phyloP scores from a whole-genome alignment of 2,329 filamentous ascomycete species.

The Cercospora sp. region DNA sequence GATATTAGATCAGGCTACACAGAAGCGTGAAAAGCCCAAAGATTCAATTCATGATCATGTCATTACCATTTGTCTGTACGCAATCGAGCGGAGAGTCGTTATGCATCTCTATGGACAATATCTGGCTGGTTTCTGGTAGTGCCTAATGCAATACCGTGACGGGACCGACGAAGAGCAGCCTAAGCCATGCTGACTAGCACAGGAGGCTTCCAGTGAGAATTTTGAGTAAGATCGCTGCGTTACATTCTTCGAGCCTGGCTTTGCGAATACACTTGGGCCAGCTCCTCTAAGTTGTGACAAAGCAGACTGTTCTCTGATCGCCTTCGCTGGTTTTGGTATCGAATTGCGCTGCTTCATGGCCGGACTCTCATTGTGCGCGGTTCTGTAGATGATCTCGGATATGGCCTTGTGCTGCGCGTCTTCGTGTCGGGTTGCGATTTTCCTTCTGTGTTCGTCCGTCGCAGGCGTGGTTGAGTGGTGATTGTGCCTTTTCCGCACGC shows the following conservation, averaged over 20 bases:
- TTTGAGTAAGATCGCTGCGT: neutral
- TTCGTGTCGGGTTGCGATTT: neutral
- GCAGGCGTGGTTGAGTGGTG: neutral
- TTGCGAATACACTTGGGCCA: neutral
- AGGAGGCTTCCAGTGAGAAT: neutral
- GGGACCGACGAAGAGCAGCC: neutral
- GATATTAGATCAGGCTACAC: neutral
- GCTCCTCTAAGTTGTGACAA: neutral
- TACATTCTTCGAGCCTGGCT: neutral
- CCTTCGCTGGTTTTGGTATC: neutral
- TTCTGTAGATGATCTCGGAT: neutral
- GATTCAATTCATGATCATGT: neutral
- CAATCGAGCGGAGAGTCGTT: neutral
- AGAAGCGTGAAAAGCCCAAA: neutral
- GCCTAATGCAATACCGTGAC: neutral
- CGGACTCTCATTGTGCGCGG: neutral
- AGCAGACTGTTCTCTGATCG: neutral
- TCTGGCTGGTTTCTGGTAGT: neutral
- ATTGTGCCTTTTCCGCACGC: neutral
- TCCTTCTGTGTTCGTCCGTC: neutral
- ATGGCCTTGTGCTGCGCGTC: neutral
- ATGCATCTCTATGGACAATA: neutral
- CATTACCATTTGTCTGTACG: neutral
- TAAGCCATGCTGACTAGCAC: neutral
- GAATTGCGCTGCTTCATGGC: neutral